Conservation (phyloP, 345 rosid genomes). For the Bruguiera gymnorhiza region DNA sequence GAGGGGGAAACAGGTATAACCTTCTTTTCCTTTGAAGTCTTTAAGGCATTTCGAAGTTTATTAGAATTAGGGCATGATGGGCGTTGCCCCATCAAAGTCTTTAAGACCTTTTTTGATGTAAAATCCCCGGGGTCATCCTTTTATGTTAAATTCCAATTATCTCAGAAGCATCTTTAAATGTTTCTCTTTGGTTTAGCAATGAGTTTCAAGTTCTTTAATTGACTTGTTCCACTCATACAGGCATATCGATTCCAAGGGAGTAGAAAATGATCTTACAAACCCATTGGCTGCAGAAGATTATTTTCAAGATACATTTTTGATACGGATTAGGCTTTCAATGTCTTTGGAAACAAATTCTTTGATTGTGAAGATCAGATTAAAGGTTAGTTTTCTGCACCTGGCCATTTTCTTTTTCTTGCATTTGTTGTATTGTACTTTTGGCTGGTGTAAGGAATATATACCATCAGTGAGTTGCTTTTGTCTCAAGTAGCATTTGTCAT, state of each 20-base stretch:
- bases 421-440: background rate
- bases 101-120: no score
- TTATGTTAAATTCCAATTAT: no score
- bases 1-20: no score
- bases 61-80: no score
- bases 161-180: no score
- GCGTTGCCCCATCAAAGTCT: no score
- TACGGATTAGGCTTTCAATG: slow-evolving; percentile 24
- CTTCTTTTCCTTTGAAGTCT: no score
- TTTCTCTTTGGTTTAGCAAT: no score
- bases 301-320: slow-evolving; percentile 14
- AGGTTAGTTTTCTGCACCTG: slow-evolving; percentile 1
- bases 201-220: no score
- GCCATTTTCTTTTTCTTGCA: background rate
- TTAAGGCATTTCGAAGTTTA: no score
- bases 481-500: background rate
- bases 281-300: slow-evolving; percentile 9
- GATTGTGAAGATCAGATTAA: slow-evolving; percentile 16
- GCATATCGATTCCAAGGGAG: slow-evolving; percentile 14
- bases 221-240: slow-evolving; percentile 7
- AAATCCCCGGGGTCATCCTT: no score
- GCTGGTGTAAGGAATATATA: background rate
- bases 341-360: slow-evolving; percentile 21
- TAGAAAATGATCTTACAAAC: background rate
- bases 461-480: background rate